These are phyloP conservation scores for Meira nashicola DNA, from an alignment of 1,284 basidiomycete species.

Conservation along the genomic window DNA sequence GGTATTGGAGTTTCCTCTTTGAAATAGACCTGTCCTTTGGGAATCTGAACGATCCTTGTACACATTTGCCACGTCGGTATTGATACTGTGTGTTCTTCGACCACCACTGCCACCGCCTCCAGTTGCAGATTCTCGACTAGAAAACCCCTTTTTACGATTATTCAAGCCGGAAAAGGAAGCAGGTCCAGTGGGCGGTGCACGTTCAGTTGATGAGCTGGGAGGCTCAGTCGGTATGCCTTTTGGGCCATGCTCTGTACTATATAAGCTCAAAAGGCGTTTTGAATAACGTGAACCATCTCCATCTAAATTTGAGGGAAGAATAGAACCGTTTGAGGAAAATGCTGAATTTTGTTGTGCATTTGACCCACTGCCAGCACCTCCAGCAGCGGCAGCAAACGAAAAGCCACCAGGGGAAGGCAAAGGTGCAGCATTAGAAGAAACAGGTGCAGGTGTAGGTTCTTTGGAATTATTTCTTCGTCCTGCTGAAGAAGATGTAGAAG, in stretches of 20 bases:
- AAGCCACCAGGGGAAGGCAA: conserved; percentile 37
- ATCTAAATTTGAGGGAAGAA: conserved; percentile 14
- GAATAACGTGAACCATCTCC: conserved; percentile 14
- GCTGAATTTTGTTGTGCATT: conserved; percentile 10
- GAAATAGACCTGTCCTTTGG: conserved; percentile 36
- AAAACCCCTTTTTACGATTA: no score
- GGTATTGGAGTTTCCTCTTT: conserved; percentile 26
- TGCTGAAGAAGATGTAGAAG: conserved; percentile 4
- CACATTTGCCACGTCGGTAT: conserved; percentile 23
- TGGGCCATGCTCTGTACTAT: conserved; percentile 27
- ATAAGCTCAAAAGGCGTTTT: conserved; percentile 37
- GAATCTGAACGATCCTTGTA: conserved; percentile 25
- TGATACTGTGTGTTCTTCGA: conserved; percentile 15
- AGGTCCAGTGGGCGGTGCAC: no score
- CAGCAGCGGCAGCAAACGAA: conserved; percentile 42
- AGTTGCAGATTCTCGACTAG: no score
- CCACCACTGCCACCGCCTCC: no score
- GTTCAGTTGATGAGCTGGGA: conserved; percentile 2
- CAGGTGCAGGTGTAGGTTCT: conserved; percentile 19
- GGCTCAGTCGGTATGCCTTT: not conserved
- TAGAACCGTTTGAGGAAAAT: conserved; percentile 19
- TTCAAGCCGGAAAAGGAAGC: no score
- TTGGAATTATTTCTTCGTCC: conserved; percentile 11
- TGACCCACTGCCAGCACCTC: conserved; percentile 11
- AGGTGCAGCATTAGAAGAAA: conserved; percentile 21